Base-by-base conservation (phyloP, 495 filamentous ascomycete species). In the Cryomyces minteri region DNA sequence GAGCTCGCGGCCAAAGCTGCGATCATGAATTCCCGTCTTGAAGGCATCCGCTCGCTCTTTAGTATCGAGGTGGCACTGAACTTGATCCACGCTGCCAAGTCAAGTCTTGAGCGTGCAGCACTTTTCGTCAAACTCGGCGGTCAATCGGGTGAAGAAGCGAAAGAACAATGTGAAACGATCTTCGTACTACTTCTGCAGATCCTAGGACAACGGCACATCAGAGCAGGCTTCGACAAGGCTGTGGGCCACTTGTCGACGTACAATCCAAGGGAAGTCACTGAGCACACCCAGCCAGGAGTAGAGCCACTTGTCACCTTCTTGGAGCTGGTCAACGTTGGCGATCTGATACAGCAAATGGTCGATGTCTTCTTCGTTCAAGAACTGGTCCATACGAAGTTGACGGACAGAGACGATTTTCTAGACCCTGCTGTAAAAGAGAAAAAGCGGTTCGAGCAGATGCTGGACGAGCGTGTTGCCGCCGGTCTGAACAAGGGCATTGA, bases 291-390 rank as follows among this genome's bases (percentile, higher is more conserved):
- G 34, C 56, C 71, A 47, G 85, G 83, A 8, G 90, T 96, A 25
- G 84, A 84, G 40, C 92, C 92, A 2, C 70, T 99, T 0, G 84
- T 95, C 9, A 96, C 84, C 5, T 99, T 99, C 54, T 73, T 99
- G 39, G 92, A 99, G 59, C 73, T 99, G 43, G 92, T 96, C 55
- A 96, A 96, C 57, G 87, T 99, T 4, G 92, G 92, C 43, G 92
- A 99, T 61, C 72, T 99, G 12, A 99, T 99, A 49, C 81, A 92
- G 42, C 92, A 99, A 57, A 99, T 99, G 92, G 74, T 99, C 46
- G 92, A 99, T 55, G 87, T 99, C 14, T 99, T 99, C 62, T 99
- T 93, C 61, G 83, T 92, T 59, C 88, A 94, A 57, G 88, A 96
- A 59, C 71, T 99, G 32, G 79, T 85, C 5, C 76, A 75, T 0